Conservation (phyloP, 2,329 filamentous ascomycete species). For the Domatiomyces globalis region DNA sequence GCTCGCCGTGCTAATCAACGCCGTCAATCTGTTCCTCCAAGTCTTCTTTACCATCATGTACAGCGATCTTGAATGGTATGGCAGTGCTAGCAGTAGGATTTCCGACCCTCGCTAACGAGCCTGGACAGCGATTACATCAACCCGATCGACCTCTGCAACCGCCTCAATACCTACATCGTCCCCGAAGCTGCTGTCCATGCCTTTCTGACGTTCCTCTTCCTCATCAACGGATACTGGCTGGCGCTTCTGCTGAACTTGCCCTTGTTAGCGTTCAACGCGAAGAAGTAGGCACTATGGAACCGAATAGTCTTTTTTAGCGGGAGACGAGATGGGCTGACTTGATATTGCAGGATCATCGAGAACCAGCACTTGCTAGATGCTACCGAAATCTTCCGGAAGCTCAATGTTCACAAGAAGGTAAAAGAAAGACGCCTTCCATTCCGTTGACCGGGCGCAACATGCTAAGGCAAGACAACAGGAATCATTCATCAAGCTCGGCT, state of each 20-base stretch:
- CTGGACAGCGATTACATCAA: slow-evolving; percentile 91
- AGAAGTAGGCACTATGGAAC: slow-evolving; percentile 59
- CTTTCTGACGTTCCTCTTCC: slow-evolving; percentile 86
- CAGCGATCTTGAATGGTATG: slow-evolving; percentile 96
- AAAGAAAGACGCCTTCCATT: too few species aligned
- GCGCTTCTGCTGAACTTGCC: slow-evolving; percentile 84
- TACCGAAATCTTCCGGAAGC: slow-evolving; percentile 97
- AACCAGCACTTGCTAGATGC: slow-evolving; percentile 95
- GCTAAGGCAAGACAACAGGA: slow-evolving; percentile 46
- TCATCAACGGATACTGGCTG: slow-evolving; percentile 98
- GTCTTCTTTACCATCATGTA: slow-evolving; percentile 99
- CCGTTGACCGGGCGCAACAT: neutral
- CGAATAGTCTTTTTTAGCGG: neutral
- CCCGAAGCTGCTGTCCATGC: slow-evolving; percentile 96
- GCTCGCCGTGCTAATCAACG: slow-evolving; percentile 95
- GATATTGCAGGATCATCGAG: slow-evolving; percentile 62
- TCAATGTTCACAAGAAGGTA: slow-evolving; percentile 98
- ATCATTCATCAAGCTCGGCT: slow-evolving; percentile 97
- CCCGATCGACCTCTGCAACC: slow-evolving; percentile 99
- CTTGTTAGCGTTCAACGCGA: slow-evolving; percentile 81
- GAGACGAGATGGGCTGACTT: slow-evolving; percentile 6
- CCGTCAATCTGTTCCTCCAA: slow-evolving; percentile 98
- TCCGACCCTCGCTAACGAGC: slow-evolving; percentile 1
- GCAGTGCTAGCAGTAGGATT: slow-evolving; percentile 15
- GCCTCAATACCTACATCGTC: slow-evolving; percentile 98